Base-by-base conservation (phyloP, 2,329 filamentous ascomycete species). In the Aspergillus unguis region DNA sequence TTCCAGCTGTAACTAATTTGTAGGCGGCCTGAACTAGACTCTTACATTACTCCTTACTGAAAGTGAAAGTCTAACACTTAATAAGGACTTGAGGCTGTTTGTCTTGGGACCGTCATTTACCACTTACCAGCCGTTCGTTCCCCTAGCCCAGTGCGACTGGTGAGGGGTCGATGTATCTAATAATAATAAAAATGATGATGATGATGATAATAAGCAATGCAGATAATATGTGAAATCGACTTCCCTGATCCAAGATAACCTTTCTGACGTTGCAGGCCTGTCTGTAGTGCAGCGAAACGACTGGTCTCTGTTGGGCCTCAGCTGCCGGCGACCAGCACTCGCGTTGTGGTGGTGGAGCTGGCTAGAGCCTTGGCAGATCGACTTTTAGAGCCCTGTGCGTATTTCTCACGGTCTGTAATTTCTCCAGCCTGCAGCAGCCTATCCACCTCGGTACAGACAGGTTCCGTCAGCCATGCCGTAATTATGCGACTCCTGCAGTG, bases 1-100 rank as follows among this genome's bases (percentile, higher is more conserved):
- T 17, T 17, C 17, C 17, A 17, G 17, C 17, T 17, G 17, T 17
- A 45, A 17, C 42, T 46, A 36, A 52, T 44, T 47, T 46, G 33
- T 56, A 41, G 52, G 55, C 53, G 58, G 57, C 57, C 59, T 62
- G 55, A 62, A 55, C 54, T 53, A 54, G 41, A 42, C 40, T n/a
- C 43, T 23, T 29, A 44, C 43, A 45, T 40, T 51, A 57, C 59
- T 52, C 59, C 53, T 59, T 62, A 61, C 59, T 61, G 59, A 49
- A 54, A 53, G 48, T 28, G 49, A 58, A 58, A 61, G 55, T 55
- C 50, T 51, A 45, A 11, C 31, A 43, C 25, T 7, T 28, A 31
- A 37, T 11, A 49, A 42, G 37, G 4, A n/a, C 4, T 48, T 37
- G 26, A 36, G 23, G 25, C 25, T 52, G 46, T 53, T 27, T 40